Conservation (phyloP, 768 basidiomycete genomes). For the Lentinus tigrinus region DNA sequence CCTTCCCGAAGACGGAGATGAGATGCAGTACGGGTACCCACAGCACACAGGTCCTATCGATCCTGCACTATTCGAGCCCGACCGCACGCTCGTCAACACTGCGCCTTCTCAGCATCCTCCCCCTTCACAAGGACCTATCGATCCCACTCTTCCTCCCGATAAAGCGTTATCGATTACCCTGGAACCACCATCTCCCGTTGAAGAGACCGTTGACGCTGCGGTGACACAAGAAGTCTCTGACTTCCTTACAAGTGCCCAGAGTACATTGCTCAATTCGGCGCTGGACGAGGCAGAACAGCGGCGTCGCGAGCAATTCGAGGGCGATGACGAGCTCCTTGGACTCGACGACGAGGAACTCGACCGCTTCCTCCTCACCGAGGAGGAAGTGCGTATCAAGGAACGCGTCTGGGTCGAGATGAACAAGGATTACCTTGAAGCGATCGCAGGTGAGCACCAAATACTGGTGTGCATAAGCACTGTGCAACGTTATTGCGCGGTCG, state of each 20-base stretch:
- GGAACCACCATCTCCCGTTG: conserved; percentile 38
- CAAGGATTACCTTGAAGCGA: conserved; percentile 82
- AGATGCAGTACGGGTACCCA: conserved; percentile 23
- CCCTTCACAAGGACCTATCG: not conserved
- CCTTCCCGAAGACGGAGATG: conserved; percentile 40
- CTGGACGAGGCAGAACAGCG: conserved; percentile 67
- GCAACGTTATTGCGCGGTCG: conserved; percentile 28
- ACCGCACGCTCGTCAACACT: conserved; percentile 9
- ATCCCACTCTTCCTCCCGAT: conserved; percentile 10
- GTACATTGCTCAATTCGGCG: conserved; percentile 55
- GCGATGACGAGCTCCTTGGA: conserved; percentile 60
- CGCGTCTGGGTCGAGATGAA: conserved; percentile 95
- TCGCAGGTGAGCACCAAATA: conserved; percentile 62
- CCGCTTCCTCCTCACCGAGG: conserved; percentile 70
- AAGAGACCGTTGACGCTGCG: conserved; percentile 59
- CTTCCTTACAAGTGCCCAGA: conserved; percentile 62
- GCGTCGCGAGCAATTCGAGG: conserved; percentile 50
- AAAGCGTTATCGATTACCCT: not conserved
- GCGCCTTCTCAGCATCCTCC: not conserved
- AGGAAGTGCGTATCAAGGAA: conserved; percentile 84
- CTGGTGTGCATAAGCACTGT: not conserved
- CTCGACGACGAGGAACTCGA: conserved; percentile 93
- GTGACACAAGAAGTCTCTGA: conserved; percentile 70
- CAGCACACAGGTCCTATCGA: conserved; percentile 49
- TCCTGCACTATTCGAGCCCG: conserved; percentile 44